These are phyloP conservation scores for Nakazawaea pomicola DNA, from an alignment of 805 yeast species.

Conservation along the genomic window DNA sequence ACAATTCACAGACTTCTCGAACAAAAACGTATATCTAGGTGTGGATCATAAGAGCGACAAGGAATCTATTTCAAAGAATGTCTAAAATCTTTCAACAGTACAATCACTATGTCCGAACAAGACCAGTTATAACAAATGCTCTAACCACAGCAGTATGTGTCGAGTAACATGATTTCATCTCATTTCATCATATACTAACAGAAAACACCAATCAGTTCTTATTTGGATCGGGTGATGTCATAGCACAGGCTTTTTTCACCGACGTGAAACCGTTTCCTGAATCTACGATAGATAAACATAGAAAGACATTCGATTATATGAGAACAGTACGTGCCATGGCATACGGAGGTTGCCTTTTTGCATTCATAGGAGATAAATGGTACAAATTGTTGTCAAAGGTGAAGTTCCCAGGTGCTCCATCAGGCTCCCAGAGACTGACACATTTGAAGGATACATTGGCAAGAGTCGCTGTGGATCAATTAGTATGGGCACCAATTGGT, in stretches of 20 bases:
- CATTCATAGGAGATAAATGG: slow-evolving; percentile 74
- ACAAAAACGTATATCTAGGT: no score
- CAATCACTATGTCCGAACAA: slow-evolving; percentile 11
- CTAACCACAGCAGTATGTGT: slow-evolving; percentile 38
- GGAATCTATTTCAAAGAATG: slow-evolving; percentile 5
- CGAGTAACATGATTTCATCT: not conserved
- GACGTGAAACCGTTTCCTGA: slow-evolving; percentile 16
- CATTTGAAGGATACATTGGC: slow-evolving; percentile 32
- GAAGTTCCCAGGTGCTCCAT: slow-evolving; percentile 27
- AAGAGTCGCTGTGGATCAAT: slow-evolving; percentile 68
- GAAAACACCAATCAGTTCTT: no score
- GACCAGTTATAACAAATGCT: slow-evolving; percentile 42
- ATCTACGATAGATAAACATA: slow-evolving; percentile 3
- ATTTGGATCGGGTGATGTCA: slow-evolving; percentile 70
- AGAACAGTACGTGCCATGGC: slow-evolving; percentile 60
- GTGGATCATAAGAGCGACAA: no score
- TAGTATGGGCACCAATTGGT: slow-evolving; percentile 70
- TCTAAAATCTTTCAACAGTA: slow-evolving; percentile 11
- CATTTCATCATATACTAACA: no score
- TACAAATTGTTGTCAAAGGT: slow-evolving; percentile 47
- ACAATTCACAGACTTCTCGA: no score
- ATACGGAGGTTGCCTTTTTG: slow-evolving; percentile 72
- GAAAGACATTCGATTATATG: slow-evolving; percentile 34
- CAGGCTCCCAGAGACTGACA: no score
- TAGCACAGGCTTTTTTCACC: slow-evolving; percentile 60